Percentiles rank a stretch among this genome's conserved stretches.
phyloP scores from a whole-genome alignment of 495 filamentous ascomycete genomes.

The Neurospora sp. region DNA sequence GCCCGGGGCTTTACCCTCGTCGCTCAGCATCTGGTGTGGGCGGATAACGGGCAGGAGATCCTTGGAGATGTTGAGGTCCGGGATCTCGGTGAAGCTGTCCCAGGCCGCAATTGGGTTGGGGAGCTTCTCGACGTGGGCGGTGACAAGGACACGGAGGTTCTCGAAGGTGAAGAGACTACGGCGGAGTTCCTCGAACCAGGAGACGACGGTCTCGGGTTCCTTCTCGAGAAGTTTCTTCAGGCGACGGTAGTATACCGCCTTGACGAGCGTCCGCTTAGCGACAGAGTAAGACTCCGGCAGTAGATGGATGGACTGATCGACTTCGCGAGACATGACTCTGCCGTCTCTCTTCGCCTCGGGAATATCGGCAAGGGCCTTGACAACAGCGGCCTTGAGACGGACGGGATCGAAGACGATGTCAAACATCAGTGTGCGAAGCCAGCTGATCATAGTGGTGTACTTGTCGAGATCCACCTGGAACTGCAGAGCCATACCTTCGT shows the following conservation, averaged over 20 bases:
- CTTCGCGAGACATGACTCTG: slow-evolving; percentile 62
- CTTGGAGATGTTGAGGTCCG: slow-evolving; percentile 33
- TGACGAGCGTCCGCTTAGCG: slow-evolving; percentile 74
- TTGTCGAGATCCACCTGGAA: slow-evolving; percentile 84
- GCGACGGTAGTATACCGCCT: slow-evolving; percentile 77
- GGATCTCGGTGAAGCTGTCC: slow-evolving; percentile 47
- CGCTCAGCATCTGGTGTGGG: slow-evolving; percentile 51
- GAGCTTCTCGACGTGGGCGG: slow-evolving; percentile 71
- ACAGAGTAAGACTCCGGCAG: slow-evolving; percentile 61
- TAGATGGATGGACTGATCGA: slow-evolving; percentile 72
- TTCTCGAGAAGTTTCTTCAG: slow-evolving; percentile 66
- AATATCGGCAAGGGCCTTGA: slow-evolving; percentile 81
- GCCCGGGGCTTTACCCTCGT: slow-evolving; percentile 63
- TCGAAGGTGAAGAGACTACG: slow-evolving; percentile 62
- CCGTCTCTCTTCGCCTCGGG: slow-evolving; percentile 89
- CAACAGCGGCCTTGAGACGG: slow-evolving; percentile 73
- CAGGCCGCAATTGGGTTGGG: slow-evolving; percentile 72
- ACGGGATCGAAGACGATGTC: slow-evolving; percentile 75
- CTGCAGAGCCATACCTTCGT: slow-evolving; percentile 68
- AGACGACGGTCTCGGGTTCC: slow-evolving; percentile 59
- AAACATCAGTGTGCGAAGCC: slow-evolving; percentile 80
- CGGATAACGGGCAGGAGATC: slow-evolving; percentile 36
- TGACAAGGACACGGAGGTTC: slow-evolving; percentile 77
- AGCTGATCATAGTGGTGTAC: slow-evolving; percentile 71
- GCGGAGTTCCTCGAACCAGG: slow-evolving; percentile 66